Conservation (phyloP, 2,329 filamentous ascomycete species). For the Talaromyces sp. region DNA sequence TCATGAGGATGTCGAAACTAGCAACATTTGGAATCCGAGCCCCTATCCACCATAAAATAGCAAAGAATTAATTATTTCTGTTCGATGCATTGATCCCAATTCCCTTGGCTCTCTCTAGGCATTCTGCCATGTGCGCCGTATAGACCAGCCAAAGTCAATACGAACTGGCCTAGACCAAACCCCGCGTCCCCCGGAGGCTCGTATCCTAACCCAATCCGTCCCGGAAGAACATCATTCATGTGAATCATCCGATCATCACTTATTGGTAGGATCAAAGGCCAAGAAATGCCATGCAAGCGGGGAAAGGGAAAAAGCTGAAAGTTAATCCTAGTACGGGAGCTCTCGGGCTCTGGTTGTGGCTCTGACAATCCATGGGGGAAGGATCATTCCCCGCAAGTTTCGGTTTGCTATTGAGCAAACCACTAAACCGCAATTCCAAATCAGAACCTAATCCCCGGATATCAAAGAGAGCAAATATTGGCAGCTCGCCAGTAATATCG, state of each 20-base stretch:
- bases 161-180: neutral
- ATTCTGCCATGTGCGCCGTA: neutral
- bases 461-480: neutral
- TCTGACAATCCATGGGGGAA: neutral
- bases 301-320: neutral
- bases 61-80: neutral
- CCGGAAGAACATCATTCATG: neutral
- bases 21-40: slow-evolving; percentile 23
- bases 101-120: neutral
- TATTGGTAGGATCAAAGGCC: neutral
- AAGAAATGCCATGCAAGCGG: neutral
- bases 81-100: neutral
- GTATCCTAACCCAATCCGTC: neutral
- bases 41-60: neutral
- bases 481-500: neutral
- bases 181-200: neutral
- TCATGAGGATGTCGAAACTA: slow-evolving; percentile 34
- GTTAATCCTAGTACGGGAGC: neutral
- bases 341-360: neutral
- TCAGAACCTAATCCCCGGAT: neutral
- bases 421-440: neutral
- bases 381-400: neutral
- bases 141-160: neutral
- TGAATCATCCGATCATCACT: neutral
- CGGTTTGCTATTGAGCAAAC: neutral